Percentiles rank a stretch among this genome's conserved stretches.
phyloP scores from a whole-genome alignment of 2,329 filamentous ascomycete genomes.

The Colletotrichum musae region DNA sequence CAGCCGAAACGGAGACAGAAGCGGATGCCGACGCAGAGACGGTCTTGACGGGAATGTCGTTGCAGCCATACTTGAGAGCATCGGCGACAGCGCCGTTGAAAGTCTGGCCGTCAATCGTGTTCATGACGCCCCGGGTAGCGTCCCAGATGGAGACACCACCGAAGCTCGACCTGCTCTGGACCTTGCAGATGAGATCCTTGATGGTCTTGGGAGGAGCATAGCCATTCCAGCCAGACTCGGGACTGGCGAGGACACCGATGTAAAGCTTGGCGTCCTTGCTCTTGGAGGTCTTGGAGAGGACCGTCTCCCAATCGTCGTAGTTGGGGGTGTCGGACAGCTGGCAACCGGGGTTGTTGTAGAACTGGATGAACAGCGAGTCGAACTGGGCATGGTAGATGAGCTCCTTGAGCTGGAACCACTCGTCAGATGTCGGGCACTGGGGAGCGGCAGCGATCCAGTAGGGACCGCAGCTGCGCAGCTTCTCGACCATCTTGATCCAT shows the following conservation, averaged over 20 bases:
- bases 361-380: slow-evolving; percentile 62
- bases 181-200: slow-evolving; percentile 56
- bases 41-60: slow-evolving; percentile 46
- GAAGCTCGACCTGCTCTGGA: slow-evolving; percentile 55
- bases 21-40: slow-evolving; percentile 40
- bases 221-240: slow-evolving; percentile 46
- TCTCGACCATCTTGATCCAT: slow-evolving; percentile 56
- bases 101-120: slow-evolving; percentile 50
- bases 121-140: slow-evolving; percentile 51
- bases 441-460: slow-evolving; percentile 60
- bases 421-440: slow-evolving; percentile 55
- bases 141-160: slow-evolving; percentile 65
- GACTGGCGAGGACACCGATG: slow-evolving; percentile 58
- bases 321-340: slow-evolving; percentile 52
- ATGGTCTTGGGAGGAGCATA: slow-evolving; percentile 54
- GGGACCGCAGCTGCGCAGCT: slow-evolving; percentile 48
- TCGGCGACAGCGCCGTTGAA: slow-evolving; percentile 56
- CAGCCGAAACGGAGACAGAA: slow-evolving; percentile 32
- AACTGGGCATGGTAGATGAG: slow-evolving; percentile 58
- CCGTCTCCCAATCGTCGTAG: slow-evolving; percentile 58
- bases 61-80: slow-evolving; percentile 55
- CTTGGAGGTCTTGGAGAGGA: slow-evolving; percentile 50
- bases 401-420: slow-evolving; percentile 51
- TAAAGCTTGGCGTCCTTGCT: slow-evolving; percentile 61
- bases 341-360: slow-evolving; percentile 63